A percentile compares a stretch with the other conserved stretches of the same genome.
phyloP scores from a whole-genome alignment of 2,329 filamentous ascomycete species.

The Aureobasidium namibiae region DNA sequence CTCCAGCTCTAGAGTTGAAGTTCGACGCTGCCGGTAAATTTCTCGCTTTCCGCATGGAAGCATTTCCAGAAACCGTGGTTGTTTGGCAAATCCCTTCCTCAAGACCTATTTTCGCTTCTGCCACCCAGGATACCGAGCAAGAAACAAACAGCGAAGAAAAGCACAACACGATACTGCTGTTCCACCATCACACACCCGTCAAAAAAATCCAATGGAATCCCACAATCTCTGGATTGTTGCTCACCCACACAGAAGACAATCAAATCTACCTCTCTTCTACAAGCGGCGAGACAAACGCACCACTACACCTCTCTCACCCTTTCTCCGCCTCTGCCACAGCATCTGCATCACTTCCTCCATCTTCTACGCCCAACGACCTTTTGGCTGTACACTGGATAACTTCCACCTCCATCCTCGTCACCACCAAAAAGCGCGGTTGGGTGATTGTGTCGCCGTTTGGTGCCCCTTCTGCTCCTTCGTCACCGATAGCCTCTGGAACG shows the following conservation, averaged over 20 bases:
- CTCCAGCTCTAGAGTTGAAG: conserved; percentile 11
- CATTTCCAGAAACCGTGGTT: background rate
- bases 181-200: conserved; percentile 38
- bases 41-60: background rate
- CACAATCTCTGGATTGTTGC: conserved; percentile 25
- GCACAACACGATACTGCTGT: conserved; percentile 28
- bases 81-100: conserved; percentile 19
- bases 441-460: conserved; percentile 35
- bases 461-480: conserved; percentile 12
- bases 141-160: conserved; percentile 22
- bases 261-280: conserved; percentile 33
- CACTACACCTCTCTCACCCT: conserved; percentile 14
- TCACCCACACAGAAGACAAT: conserved; percentile 36
- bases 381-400: conserved; percentile 12
- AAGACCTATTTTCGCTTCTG: background rate
- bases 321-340: conserved; percentile 12
- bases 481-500: background rate
- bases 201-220: conserved; percentile 39
- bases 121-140: background rate
- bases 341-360: conserved; percentile 13
- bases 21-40: background rate
- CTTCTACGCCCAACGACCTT: background rate
- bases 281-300: conserved; percentile 15
- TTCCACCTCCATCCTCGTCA: conserved; percentile 29
- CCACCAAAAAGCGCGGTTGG: conserved; percentile 28